Base-by-base conservation (phyloP, 1,139 yeast species). In the Wickerhamomyces sp. region DNA sequence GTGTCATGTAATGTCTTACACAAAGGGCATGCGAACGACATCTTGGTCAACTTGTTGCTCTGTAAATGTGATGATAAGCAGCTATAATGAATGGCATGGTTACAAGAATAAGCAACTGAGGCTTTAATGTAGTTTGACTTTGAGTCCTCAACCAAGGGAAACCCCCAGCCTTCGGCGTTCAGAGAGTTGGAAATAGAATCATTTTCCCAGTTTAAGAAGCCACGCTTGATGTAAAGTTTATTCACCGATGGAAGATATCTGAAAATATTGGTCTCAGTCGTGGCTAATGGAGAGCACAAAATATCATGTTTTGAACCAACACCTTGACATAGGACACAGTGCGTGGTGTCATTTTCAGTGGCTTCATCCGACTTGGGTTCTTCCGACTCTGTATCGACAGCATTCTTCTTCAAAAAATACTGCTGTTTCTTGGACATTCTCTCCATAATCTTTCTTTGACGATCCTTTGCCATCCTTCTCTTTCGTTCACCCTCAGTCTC, bases 361-460 rank as follows among this genome's bases (percentile, higher is more conserved):
- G 39, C 39, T 3, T 39, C 33, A 14, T 49, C 42, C 28, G 66
- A 66, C 13, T 61, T 58, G n/a, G n/a, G n/a, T 10, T 53, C 56
- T 36, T 62, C 55, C 37, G 67, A 66, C 30, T 57, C 61, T n/a
- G n/a, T n/a, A 32, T 62, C 40, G 7, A 33, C 66, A 26, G 47
- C 51, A 20, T 67, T 64, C 39, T 73, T 73, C 42, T 73, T 70
- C 48, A 82, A 71, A 55, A 89, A 89, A 54, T 67, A 72, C 11
- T 73, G 65, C 52, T 88, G 96, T 50, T 87, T 95, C 42, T 72
- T 78, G 41, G 78, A 75, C 64, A 93, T 82, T 45, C 80, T 88
- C 3, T 81, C 87, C 68, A 91, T 56, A 23, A 88, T 69, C 49
- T 75, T 82, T 23, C 72, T 70, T 52, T 80, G 87, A 39, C 85